Base-by-base conservation (phyloP, 106 monocot species). In the Allium fistulosum region DNA sequence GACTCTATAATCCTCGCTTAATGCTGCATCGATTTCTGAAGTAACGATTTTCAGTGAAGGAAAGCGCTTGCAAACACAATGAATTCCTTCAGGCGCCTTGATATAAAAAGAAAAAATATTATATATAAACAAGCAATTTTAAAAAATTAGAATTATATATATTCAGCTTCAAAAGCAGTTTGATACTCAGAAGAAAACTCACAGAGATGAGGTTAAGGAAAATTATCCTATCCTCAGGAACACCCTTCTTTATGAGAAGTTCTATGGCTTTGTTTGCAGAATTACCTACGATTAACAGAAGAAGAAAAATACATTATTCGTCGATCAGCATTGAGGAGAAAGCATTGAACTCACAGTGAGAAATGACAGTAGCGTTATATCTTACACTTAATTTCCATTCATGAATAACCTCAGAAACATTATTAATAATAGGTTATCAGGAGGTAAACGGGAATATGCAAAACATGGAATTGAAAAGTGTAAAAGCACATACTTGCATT, bases 121-220 rank as follows among this genome's bases (percentile, higher is more conserved):
- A 37, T 5, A 37, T 1, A 2, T 5, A 37, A 2, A 37, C 37
- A 37, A 37, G 37, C 37, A 37, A 37, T 37, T 37, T 37, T 1
- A 5, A 37, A 22, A 0, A 37, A 37, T 37, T 37, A 37, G 37
- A 37, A 37, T 37, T 2, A 2, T 37, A 5, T 37, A 37, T 37
- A 37, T 37, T 37, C 37, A 37, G 37, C 37, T 37, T 37, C 37
- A 37, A 37, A 37, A 37, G 37, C 37, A 57, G 56, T 26, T 50
- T 59, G 26, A 37, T 11, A 59, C 7, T 51, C 7, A 47, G 9
- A 26, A 17, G 59, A 49, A 64, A 11, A 48, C 83, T 90, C 61
- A 95, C 94, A 16, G 90, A 95, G 70, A 95, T 95, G 52, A 95
- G 87, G 77, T 91, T 95, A 26, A 95, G 90, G 62, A 95, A 95